Percentiles rank a stretch among this genome's conserved stretches.
These are phyloP conservation scores for Peterozyma xylosa DNA, from an alignment of 805 yeast genomes.

Conservation along the genomic window DNA sequence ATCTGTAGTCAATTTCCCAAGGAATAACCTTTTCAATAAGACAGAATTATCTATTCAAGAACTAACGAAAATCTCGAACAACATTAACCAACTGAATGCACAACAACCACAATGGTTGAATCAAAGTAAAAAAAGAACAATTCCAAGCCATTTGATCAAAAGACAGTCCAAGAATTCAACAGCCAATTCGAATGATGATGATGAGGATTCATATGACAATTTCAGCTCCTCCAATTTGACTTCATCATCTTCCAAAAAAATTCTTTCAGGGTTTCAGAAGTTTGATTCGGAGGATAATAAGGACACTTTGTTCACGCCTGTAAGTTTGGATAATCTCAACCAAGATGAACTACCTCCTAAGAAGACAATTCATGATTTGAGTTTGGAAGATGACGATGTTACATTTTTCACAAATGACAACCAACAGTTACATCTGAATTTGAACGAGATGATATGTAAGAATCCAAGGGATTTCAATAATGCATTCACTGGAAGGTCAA, in stretches of 20 bases:
- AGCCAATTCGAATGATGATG: conserved; percentile 22
- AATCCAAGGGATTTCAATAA: conserved; percentile 39
- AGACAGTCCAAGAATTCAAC: conserved; percentile 43
- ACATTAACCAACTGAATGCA: neutral
- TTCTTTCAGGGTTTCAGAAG: neutral
- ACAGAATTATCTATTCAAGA: conserved; percentile 10
- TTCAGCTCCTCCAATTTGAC: conserved; percentile 15
- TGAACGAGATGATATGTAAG: conserved; percentile 20
- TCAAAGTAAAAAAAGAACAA: conserved; percentile 34
- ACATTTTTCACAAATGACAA: conserved; percentile 21
- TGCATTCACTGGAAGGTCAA: conserved; percentile 30
- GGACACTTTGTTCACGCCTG: conserved; percentile 18
- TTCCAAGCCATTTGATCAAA: conserved; percentile 40
- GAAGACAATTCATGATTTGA: conserved; percentile 41
- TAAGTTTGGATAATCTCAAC: conserved; percentile 28
- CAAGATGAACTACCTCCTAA: conserved; percentile 42
- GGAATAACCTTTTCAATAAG: conserved; percentile 5
- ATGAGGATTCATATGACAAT: conserved; percentile 11
- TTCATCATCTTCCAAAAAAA: conserved; percentile 15
- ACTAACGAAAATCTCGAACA: conserved; percentile 11
- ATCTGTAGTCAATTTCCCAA: conserved; percentile 2
- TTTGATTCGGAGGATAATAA: neutral
- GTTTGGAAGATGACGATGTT: conserved; percentile 30
- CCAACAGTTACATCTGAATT: conserved; percentile 7
- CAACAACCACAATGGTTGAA: conserved; percentile 28